Evolutionary conservation across 805 yeast genomes (phyloP).

Genomic region (Kodamaea nitidulidarum): DNA sequence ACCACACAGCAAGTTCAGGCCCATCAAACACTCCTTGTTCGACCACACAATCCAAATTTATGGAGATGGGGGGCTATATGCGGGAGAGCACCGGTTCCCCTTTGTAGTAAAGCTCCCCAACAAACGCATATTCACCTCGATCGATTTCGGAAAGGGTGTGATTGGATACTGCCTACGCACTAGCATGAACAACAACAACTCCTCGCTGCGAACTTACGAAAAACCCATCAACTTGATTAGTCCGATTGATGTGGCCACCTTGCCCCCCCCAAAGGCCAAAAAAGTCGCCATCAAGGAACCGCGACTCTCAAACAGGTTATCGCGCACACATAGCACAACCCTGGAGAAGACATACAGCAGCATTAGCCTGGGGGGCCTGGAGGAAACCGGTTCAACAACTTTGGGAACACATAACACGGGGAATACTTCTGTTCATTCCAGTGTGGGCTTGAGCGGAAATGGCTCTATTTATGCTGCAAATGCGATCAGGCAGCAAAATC

Average conservation of each 20-base stretch:
- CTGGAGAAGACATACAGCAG: slow-evolving; percentile 1
- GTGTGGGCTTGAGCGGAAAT: too few relatives aligned
- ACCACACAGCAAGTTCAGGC: slow-evolving; percentile 50
- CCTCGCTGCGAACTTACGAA: slow-evolving; percentile 39
- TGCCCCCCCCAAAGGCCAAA: slow-evolving; percentile 67
- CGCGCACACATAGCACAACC: slow-evolving; percentile 31
- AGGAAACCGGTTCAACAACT: background rate
- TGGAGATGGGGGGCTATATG: slow-evolving; percentile 55
- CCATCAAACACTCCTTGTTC: slow-evolving; percentile 50
- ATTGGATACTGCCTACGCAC: slow-evolving; percentile 63
- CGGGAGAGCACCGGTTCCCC: slow-evolving; percentile 87
- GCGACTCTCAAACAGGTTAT: slow-evolving; percentile 16
- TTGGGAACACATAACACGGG: too few relatives aligned
- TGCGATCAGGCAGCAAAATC: too few relatives aligned
- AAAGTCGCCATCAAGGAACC: slow-evolving; percentile 60
- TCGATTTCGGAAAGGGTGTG: slow-evolving; percentile 83
- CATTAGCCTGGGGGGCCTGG: slow-evolving; percentile 2
- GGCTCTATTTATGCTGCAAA: too few relatives aligned
- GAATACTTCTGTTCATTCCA: too few relatives aligned
- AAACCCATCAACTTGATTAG: slow-evolving; percentile 56
- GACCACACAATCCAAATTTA: slow-evolving; percentile 57
- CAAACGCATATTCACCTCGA: slow-evolving; percentile 65
- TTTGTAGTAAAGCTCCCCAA: slow-evolving; percentile 79
- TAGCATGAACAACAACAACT: slow-evolving; percentile 24
- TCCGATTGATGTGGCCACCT: slow-evolving; percentile 68